Base-by-base conservation (phyloP, 164 flowering plant genomes). In the Kingdonia uniflora region DNA sequence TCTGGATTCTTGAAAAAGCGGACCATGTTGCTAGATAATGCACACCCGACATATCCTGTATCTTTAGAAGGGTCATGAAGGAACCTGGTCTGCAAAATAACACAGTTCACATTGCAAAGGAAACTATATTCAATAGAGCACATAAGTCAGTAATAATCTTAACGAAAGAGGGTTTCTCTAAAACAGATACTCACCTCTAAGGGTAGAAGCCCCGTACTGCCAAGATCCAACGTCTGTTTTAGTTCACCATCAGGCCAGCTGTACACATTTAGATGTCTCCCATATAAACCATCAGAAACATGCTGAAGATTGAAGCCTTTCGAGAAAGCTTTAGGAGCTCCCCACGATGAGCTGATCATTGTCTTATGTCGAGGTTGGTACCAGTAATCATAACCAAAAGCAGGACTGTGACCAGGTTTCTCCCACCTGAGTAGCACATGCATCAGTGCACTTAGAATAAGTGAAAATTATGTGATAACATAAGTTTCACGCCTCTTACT, bases 331-430 rank as follows among this genome's bases (percentile, higher is more conserved):
- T 66, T 45, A 26, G 99, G 99, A 25, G 99, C 99, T 52, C 95
- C 99, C 99, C 95, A 92, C 12, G 99, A 88, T 44, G 89, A 71
- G 74, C 99, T 92, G 60, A 92, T 92, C 99, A 92, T 92, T 19
- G 88, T 84, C 61, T 81, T 78, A 53, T 81, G 87, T 4, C 87
- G 81, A 10, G 99, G 99, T 61, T 92, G 99, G 71, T 92, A 92
- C 99, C 99, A 92, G 71, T 66, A 92, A 68, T 92, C 99, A 54
- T 92, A 92, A 7, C 99, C 99, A 71, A 82, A 92, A 22, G 55
- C 63, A 6, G 99, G 97, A 67, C 87, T 88, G 42, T 88, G 80
- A 37, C 99, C 99, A 20, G 85, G 91, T 62, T 88, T 92, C 69
- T 92, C 99, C 99, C 99, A 92, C 79, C 99, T 92, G 55, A 11